Conservation (phyloP, 2,329 filamentous ascomycete species). For the Scolecobasidium constrictum region DNA sequence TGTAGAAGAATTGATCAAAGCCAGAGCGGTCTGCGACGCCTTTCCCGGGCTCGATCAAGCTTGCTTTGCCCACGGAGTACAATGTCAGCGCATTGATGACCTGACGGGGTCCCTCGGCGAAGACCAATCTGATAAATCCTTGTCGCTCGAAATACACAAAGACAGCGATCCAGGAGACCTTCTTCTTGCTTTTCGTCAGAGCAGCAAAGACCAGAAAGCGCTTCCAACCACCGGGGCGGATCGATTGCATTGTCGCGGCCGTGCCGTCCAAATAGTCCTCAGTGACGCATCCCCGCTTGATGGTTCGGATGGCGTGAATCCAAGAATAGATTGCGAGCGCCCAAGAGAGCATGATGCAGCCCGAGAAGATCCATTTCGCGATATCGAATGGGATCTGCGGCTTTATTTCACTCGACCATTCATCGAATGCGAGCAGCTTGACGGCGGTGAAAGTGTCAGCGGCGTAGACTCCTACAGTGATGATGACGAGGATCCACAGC, state of each 20-base stretch:
- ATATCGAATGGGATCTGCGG: conserved; percentile 66
- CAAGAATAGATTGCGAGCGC: conserved; percentile 72
- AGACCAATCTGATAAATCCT: conserved; percentile 73
- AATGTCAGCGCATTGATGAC: conserved; percentile 84
- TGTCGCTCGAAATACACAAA: conserved; percentile 82
- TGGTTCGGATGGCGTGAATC: conserved; percentile 67
- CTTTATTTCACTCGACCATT: conserved; percentile 75
- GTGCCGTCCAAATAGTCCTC: conserved; percentile 86
- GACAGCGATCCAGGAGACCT: conserved; percentile 77
- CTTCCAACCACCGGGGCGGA: conserved; percentile 65
- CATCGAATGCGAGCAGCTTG: conserved; percentile 79
- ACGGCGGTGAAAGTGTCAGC: conserved; percentile 91
- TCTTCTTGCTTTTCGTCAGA: conserved; percentile 83
- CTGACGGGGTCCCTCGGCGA: conserved; percentile 88
- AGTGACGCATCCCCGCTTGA: conserved; percentile 74
- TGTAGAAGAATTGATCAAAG: conserved; percentile 70
- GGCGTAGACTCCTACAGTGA: conserved; percentile 75
- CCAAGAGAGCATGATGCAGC: conserved; percentile 85
- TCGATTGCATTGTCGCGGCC: conserved; percentile 73
- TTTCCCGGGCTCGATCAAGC: conserved; percentile 52
- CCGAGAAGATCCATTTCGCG: conserved; percentile 90
- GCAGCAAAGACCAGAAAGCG: conserved; percentile 89
- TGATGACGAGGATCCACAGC: conserved; percentile 67
- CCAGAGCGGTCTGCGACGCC: conserved; percentile 42
- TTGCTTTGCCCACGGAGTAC: conserved; percentile 68